phyloP scores from a whole-genome alignment of 192 early-diverging fungal genomes.

The Polychytrium aggregatum region DNA sequence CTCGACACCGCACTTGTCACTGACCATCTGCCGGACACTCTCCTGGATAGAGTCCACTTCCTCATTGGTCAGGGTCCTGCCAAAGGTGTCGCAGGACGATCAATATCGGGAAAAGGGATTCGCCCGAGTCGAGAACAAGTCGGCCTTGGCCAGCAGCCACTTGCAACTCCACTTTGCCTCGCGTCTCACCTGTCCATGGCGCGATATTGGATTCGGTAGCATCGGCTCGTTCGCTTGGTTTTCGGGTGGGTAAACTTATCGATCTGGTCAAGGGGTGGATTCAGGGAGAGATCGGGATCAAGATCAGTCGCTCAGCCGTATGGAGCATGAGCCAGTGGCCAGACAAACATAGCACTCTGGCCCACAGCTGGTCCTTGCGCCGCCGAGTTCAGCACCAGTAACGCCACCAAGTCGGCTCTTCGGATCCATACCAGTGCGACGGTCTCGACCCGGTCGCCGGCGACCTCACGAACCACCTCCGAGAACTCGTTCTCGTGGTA shows the following conservation, averaged over 20 bases:
- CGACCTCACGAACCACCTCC: conserved; percentile 82
- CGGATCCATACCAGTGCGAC: conserved; percentile 52
- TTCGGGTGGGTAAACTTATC: conserved; percentile 85
- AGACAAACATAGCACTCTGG: neutral
- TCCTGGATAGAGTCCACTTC: conserved; percentile 93
- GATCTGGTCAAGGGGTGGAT: conserved; percentile 29
- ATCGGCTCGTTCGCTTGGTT: conserved; percentile 67
- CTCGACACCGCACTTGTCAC: conserved; percentile 56
- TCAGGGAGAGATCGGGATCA: neutral
- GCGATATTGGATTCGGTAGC: conserved; percentile 89
- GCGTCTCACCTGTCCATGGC: conserved; percentile 79
- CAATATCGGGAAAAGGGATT: neutral
- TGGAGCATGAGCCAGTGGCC: neutral
- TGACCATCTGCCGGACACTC: conserved; percentile 52
- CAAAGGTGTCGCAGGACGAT: neutral
- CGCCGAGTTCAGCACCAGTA: neutral
- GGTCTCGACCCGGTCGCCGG: conserved; percentile 84
- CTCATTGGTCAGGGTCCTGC: conserved; percentile 78
- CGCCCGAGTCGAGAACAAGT: too few relatives aligned
- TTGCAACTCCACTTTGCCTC: neutral
- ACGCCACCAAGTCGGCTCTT: neutral
- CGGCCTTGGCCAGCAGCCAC: neutral
- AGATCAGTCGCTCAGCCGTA: neutral
- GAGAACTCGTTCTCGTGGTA: conserved; percentile 93
- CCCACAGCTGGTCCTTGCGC: neutral